These are phyloP conservation scores for Dictyostelium citrinum DNA, from an alignment of 78 protist species.

Conservation along the genomic window DNA sequence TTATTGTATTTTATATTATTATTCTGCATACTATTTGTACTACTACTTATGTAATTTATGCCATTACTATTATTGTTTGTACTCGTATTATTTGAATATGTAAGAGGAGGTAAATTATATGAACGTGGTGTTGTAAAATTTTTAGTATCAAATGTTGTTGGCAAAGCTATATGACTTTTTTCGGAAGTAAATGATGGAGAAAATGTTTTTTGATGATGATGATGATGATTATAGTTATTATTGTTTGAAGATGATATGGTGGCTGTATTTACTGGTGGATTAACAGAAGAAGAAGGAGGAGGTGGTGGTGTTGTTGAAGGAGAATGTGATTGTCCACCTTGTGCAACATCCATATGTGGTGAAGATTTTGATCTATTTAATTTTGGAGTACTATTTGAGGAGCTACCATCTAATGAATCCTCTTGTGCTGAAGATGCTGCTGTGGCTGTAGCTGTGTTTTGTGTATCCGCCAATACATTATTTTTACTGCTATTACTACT, in stretches of 20 bases:
- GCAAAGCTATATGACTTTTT: conserved; percentile 27
- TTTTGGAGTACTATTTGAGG: not conserved
- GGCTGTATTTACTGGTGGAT: not conserved
- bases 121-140: not conserved
- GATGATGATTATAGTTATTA: not conserved
- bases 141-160: conserved; percentile 6
- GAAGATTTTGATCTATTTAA: conserved; percentile 68
- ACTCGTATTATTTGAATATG: not conserved
- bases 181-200: conserved; percentile 30
- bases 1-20: conserved; percentile 2
- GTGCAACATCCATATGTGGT: conserved; percentile 43
- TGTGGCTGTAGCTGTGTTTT: not conserved
- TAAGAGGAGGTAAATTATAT: not conserved
- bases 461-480: not conserved
- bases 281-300: too few species aligned
- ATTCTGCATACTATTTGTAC: not conserved
- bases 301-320: not conserved
- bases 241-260: not conserved
- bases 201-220: conserved; percentile 7
- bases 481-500: not conserved
- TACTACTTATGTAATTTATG: not conserved
- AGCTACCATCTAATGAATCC: not conserved
- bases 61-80: not conserved
- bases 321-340: not conserved
- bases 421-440: not conserved